These are phyloP conservation scores for Sporobolomyces phaffii DNA, from an alignment of 768 basidiomycete species.

Conservation along the genomic window DNA sequence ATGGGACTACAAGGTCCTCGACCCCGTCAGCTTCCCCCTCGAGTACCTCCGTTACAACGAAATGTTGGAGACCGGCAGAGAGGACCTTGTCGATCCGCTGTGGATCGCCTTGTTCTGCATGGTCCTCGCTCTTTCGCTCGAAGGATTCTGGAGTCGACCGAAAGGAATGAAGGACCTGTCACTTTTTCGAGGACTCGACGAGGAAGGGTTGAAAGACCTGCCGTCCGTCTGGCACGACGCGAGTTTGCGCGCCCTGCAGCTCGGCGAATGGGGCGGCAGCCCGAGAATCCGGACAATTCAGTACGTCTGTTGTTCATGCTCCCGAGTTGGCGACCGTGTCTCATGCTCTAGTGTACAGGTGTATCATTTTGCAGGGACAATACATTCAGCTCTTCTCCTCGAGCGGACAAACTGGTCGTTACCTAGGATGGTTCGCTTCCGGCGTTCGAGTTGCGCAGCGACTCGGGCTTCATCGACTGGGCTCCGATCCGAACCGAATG, in stretches of 20 bases:
- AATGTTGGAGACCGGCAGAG: slow-evolving; percentile 15
- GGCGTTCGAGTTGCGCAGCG: slow-evolving; percentile 34
- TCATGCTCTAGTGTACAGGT: no score
- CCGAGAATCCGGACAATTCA: slow-evolving; percentile 34
- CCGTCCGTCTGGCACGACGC: slow-evolving; percentile 39
- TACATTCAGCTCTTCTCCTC: slow-evolving; percentile 37
- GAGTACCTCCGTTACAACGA: slow-evolving; percentile 31
- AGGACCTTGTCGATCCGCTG: slow-evolving; percentile 33
- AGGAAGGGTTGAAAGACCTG: slow-evolving; percentile 27
- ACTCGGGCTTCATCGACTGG: slow-evolving; percentile 31
- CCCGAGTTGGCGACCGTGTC: no score
- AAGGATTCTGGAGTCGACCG: slow-evolving; percentile 36
- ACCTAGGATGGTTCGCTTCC: slow-evolving; percentile 28
- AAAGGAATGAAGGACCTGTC: slow-evolving; percentile 17
- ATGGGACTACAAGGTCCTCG: slow-evolving; percentile 31
- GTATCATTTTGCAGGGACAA: slow-evolving; percentile 17
- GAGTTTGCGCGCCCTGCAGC: slow-evolving; percentile 29
- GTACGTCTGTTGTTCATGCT: no score
- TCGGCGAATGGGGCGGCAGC: slow-evolving; percentile 38
- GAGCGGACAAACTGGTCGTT: slow-evolving; percentile 30
- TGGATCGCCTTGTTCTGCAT: slow-evolving; percentile 36
- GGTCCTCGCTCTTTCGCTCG: slow-evolving; percentile 39
- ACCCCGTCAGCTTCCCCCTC: slow-evolving; percentile 21
- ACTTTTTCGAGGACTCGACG: slow-evolving; percentile 31
- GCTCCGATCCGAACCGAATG: slow-evolving; percentile 21